Evolutionary conservation across 2,329 filamentous ascomycete species (phyloP).

Genomic region (Colletotrichum gloeosporioides): DNA sequence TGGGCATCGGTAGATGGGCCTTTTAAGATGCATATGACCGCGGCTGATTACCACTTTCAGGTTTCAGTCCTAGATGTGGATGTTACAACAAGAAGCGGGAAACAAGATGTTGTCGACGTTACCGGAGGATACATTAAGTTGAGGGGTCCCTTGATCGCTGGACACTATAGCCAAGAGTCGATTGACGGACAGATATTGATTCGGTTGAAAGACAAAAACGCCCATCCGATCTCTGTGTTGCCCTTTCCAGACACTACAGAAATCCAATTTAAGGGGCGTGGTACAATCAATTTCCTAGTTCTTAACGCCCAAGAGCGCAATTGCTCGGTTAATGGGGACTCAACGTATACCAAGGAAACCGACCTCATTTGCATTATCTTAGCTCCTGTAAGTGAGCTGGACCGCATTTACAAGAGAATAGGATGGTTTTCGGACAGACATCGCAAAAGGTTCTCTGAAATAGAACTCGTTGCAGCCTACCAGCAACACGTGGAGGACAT

Average conservation of each 20-base stretch:
- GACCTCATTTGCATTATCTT: not conserved
- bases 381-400: not conserved
- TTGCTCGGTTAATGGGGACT: not conserved
- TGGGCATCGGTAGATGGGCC: not conserved
- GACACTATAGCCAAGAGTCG: not conserved
- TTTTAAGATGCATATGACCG: not conserved
- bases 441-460: not conserved
- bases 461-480: not conserved
- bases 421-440: not conserved
- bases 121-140: not conserved
- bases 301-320: not conserved
- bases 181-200: not conserved
- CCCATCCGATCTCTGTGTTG: not conserved
- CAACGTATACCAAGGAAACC: not conserved
- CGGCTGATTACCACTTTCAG: too few species aligned
- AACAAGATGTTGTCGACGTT: not conserved
- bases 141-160: not conserved
- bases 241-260: not conserved
- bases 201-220: not conserved
- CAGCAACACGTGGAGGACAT: not conserved
- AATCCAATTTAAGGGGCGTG: not conserved
- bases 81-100: not conserved
- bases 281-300: not conserved
- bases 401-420: not conserved
- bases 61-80: not conserved